Percentiles rank a stretch among this genome's conserved stretches.
Conservation (phyloP, 495 filamentous ascomycete genomes). For the Penicillium bialowiezense region DNA sequence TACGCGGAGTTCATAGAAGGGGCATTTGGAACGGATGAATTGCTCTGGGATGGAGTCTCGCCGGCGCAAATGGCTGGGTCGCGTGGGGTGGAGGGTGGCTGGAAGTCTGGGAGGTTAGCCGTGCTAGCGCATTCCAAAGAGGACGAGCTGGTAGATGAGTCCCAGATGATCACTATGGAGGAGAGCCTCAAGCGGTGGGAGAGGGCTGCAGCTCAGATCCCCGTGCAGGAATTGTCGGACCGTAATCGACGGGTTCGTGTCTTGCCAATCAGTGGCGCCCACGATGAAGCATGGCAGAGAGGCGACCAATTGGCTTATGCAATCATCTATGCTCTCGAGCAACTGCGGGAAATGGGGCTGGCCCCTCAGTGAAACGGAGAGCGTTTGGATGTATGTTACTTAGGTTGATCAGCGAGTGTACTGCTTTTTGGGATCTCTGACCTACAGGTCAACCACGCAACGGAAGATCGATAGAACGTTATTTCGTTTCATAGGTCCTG, state of each 20-base stretch:
- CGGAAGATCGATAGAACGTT: background rate
- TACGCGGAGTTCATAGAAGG: conserved; percentile 59
- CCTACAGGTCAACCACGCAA: background rate
- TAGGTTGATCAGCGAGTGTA: too few species aligned
- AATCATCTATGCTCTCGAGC: conserved; percentile 30
- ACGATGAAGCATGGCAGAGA: conserved; percentile 59
- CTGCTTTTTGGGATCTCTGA: background rate
- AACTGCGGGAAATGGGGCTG: conserved; percentile 30
- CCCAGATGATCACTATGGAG: conserved; percentile 50
- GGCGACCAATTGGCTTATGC: conserved; percentile 49
- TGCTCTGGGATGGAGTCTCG: conserved; percentile 51
- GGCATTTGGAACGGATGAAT: conserved; percentile 60
- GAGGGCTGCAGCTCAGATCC: conserved; percentile 18
- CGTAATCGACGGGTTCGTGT: conserved; percentile 40
- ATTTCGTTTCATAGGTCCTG: conserved; percentile 15
- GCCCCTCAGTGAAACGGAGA: conserved; percentile 2
- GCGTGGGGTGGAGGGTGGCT: conserved; percentile 34
- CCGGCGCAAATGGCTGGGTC: conserved; percentile 39
- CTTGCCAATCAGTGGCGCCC: conserved; percentile 52
- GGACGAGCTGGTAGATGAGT: conserved; percentile 59
- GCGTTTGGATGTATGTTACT: too few species aligned
- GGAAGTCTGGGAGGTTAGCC: conserved; percentile 45
- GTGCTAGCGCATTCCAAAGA: conserved; percentile 58
- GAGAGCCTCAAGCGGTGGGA: conserved; percentile 32
- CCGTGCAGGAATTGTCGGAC: conserved; percentile 37